phyloP scores from a whole-genome alignment of 306 rosid species.

The Prunus persica region DNA sequence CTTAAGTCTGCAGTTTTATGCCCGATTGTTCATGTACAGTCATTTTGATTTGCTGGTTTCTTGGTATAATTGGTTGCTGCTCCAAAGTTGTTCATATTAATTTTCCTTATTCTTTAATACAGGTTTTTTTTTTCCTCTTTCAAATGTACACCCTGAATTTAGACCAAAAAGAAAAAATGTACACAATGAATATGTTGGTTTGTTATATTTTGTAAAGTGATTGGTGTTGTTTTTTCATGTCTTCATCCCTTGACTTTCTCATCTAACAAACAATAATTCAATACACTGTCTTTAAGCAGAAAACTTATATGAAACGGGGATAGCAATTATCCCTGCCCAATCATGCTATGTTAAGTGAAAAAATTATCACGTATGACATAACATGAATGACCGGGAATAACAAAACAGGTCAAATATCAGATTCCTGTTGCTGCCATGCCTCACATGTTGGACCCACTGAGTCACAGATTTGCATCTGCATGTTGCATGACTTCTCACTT shows the following conservation, averaged over 20 bases:
- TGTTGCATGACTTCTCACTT: conserved; percentile 24
- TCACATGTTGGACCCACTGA: conserved; percentile 4
- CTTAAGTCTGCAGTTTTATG: conserved; percentile 14
- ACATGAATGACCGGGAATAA: no score
- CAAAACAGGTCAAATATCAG: background rate
- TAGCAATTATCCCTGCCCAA: no score
- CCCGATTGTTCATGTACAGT: conserved; percentile 23
- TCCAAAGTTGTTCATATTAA: conserved; percentile 34
- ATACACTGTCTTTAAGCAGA: background rate
- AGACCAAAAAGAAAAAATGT: background rate
- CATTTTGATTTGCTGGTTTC: conserved; percentile 26
- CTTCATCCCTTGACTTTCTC: background rate
- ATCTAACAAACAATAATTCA: no score
- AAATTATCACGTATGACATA: no score
- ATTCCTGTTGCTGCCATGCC: conserved; percentile 4
- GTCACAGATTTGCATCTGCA: conserved; percentile 13
- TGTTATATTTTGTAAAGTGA: background rate
- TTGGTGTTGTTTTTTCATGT: background rate
- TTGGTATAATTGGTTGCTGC: conserved; percentile 13
- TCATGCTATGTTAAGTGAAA: no score
- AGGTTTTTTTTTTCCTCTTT: background rate
- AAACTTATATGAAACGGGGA: no score
- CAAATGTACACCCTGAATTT: background rate
- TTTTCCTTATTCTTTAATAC: conserved; percentile 6
- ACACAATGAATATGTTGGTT: background rate